These are phyloP conservation scores for Calonectria pseudoturangicola DNA, from an alignment of 2,329 filamentous ascomycete genomes.

Conservation along the genomic window DNA sequence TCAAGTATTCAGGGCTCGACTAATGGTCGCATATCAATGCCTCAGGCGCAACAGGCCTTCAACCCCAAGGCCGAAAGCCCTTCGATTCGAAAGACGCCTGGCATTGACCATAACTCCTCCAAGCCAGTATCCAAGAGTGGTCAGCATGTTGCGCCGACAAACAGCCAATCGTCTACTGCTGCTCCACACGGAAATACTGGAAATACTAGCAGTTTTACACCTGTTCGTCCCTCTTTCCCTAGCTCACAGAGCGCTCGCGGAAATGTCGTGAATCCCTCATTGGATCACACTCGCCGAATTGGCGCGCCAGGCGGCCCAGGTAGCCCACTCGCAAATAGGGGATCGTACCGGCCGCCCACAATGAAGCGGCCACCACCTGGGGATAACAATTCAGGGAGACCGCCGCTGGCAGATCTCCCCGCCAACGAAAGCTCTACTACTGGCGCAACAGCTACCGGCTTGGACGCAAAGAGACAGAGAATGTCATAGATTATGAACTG, in stretches of 20 bases:
- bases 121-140: slow-evolving; percentile 79
- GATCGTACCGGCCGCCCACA: slow-evolving; percentile 75
- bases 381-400: slow-evolving; percentile 58
- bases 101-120: slow-evolving; percentile 87
- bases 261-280: slow-evolving; percentile 70
- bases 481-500: slow-evolving; percentile 56
- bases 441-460: slow-evolving; percentile 51
- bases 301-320: slow-evolving; percentile 72
- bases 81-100: slow-evolving; percentile 91
- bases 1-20: slow-evolving; percentile 60
- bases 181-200: slow-evolving; percentile 48
- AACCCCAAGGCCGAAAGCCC: slow-evolving; percentile 86
- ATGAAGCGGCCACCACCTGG: slow-evolving; percentile 70
- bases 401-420: slow-evolving; percentile 71
- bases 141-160: slow-evolving; percentile 69
- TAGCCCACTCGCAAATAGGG: slow-evolving; percentile 76
- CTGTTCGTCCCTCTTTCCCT: slow-evolving; percentile 55
- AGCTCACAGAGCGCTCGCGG: slow-evolving; percentile 58
- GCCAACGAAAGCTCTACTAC: slow-evolving; percentile 62
- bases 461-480: slow-evolving; percentile 73
- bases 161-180: slow-evolving; percentile 51
- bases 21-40: slow-evolving; percentile 63
- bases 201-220: slow-evolving; percentile 55
- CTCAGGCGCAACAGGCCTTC: slow-evolving; percentile 74
- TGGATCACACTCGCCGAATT: slow-evolving; percentile 74